Base-by-base conservation (phyloP, 352 stramenopile species). In the Globisporangium lucens region DNA sequence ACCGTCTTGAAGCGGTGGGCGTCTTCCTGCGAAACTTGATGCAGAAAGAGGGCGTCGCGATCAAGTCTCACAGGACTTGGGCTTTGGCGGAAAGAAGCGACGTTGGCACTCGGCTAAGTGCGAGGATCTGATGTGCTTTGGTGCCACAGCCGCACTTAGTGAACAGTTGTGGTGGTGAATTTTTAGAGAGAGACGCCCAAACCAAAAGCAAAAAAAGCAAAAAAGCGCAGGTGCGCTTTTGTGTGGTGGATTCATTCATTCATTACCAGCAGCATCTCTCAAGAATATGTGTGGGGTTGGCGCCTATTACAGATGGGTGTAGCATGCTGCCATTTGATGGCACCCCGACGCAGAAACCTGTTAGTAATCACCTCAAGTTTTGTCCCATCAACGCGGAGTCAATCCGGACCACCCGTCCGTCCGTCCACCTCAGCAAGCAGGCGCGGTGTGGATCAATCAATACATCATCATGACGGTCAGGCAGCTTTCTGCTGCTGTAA, bases 291-390 rank as follows among this genome's bases (percentile, higher is more conserved):
- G 51, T 7, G 51, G 13, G 22, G 22, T 20, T 46, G 38, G 38
- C 38, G 22, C 35, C 22, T 13, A 27, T 35, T 35, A 30, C 22
- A 57, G 27, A 41, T 36, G 29, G 29, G 53, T 59, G 53, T 22
- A 17, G 43, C 29, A n/a, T 43, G 53, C 15, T 24, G 29, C 53
- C 29, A 41, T 41, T 59, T 59, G 53, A 29, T 59, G 27, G 13
- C 13, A 24, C 29, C 10, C 29, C 53, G 6, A 1, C 30, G 5
- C 13, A 22, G 15, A 58, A 58, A 58, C 15, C 15, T 59, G 29
- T 59, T 59, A 59, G 53, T 59, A 59, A 59, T 59, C 53, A 15
- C 53, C 13, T 59, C 53, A 59, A 59, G 27, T 24, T 59, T 59
- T 59, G 53, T 59, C 27, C 52, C 53, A 59, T 27, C 29, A 22